Evolutionary conservation across 1,284 basidiomycete genomes (phyloP).

Genomic region (Leucoagaricus sp.): DNA sequence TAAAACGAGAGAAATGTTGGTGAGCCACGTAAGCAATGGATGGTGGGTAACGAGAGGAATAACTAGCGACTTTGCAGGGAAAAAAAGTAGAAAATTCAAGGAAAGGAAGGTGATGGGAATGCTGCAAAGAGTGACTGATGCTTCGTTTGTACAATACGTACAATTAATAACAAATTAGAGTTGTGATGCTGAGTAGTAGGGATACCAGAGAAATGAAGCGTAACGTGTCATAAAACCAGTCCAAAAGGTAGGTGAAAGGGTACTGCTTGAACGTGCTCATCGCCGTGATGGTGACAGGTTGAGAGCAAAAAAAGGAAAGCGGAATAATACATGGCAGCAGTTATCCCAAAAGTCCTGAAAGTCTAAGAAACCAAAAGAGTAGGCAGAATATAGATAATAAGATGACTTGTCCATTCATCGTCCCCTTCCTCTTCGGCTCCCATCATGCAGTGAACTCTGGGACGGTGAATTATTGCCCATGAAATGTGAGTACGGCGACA

Average conservation of each 20-base stretch:
- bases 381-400: constrained; percentile 16
- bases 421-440: constrained; percentile 4
- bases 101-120: not conserved
- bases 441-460: not conserved
- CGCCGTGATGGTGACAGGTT: not conserved
- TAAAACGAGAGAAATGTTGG: not conserved
- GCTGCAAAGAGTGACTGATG: constrained; percentile 2
- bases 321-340: constrained; percentile 1
- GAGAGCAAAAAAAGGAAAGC: not conserved
- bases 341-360: constrained; percentile 6
- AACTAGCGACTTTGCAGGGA: not conserved
- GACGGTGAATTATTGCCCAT: not conserved
- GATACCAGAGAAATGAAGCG: constrained; percentile 1
- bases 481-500: constrained; percentile 18
- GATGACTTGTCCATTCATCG: constrained; percentile 21
- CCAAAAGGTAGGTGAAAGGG: not conserved
- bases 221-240: constrained; percentile 7
- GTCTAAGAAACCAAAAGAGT: constrained; percentile 1
- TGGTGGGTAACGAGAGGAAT: not conserved
- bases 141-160: constrained; percentile 13
- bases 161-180: constrained; percentile 13
- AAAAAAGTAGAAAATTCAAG: constrained; percentile 2
- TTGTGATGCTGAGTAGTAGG: not conserved
- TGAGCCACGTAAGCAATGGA: not conserved
- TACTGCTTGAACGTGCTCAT: not conserved